Conservation (phyloP, 495 filamentous ascomycete species). For the Penicillium cataractarum region DNA sequence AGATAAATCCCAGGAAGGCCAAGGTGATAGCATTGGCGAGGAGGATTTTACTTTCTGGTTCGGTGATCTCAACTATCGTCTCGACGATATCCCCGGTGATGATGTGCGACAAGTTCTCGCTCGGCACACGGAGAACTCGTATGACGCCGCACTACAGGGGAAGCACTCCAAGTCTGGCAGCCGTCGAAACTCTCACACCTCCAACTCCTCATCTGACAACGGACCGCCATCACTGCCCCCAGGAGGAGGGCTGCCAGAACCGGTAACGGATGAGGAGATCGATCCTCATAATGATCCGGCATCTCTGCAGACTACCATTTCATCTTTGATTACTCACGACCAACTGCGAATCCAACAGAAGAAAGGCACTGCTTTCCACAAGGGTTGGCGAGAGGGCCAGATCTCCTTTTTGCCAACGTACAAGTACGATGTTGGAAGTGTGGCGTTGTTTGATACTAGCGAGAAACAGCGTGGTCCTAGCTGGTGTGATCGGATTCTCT, state of each 20-base stretch:
- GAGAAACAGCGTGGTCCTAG: conserved; percentile 91
- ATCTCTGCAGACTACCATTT: conserved; percentile 80
- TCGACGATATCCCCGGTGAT: conserved; percentile 84
- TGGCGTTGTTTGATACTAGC: conserved; percentile 90
- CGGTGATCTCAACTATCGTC: conserved; percentile 93
- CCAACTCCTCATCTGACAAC: background rate
- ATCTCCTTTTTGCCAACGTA: conserved; percentile 93
- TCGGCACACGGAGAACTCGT: conserved; percentile 79
- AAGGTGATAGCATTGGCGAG: conserved; percentile 74
- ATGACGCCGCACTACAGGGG: conserved; percentile 50
- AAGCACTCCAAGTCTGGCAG: conserved; percentile 36
- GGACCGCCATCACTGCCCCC: background rate
- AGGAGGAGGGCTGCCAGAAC: conserved; percentile 11
- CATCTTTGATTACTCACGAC: conserved; percentile 86
- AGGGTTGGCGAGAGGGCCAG: conserved; percentile 88
- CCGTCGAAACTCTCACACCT: conserved; percentile 20
- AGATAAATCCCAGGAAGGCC: conserved; percentile 49
- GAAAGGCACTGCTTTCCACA: conserved; percentile 76
- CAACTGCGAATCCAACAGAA: conserved; percentile 78
- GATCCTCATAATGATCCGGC: conserved; percentile 59
- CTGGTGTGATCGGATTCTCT: conserved; percentile 98
- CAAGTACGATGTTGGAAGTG: conserved; percentile 94
- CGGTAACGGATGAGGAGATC: conserved; percentile 38
- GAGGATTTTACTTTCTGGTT: conserved; percentile 96
- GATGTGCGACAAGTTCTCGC: conserved; percentile 86